Evolutionary conservation across 192 early-diverging fungal genomes (phyloP).

Genomic region (Linnemannia exigua): DNA sequence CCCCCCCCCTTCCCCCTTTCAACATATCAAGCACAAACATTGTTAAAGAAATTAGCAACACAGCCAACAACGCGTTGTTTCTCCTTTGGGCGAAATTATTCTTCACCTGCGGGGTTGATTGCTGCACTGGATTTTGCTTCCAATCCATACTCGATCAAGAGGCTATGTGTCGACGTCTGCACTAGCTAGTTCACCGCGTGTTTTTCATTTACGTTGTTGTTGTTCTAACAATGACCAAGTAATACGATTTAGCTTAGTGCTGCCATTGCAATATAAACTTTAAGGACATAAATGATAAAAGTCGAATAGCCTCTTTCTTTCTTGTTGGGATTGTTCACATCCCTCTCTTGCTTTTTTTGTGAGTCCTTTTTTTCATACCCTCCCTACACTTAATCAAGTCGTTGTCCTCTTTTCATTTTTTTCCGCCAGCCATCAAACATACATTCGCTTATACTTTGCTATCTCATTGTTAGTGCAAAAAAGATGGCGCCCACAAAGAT

Average conservation of each 20-base stretch:
- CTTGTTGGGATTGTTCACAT: background rate
- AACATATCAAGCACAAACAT: background rate
- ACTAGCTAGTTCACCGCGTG: background rate
- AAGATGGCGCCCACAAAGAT: conserved; percentile 10
- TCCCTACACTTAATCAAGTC: background rate
- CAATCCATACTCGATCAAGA: background rate
- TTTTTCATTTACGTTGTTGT: background rate
- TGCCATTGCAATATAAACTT: background rate
- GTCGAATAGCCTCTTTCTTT: background rate
- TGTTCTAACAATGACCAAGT: background rate
- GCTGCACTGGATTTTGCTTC: background rate
- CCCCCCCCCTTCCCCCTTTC: background rate
- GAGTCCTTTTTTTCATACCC: background rate
- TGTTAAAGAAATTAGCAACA: background rate
- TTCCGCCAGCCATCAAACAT: background rate
- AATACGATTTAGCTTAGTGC: background rate
- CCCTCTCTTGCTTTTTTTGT: background rate
- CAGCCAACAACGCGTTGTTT: background rate
- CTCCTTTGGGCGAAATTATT: background rate
- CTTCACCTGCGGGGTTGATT: background rate
- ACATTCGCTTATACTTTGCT: background rate
- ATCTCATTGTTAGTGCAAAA: background rate
- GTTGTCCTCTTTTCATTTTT: background rate
- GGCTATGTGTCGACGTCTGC: no score
- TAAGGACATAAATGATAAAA: background rate